A percentile compares a stretch with the other conserved stretches of the same genome.
Evolutionary conservation across 2,329 filamentous ascomycete species (phyloP).

Genomic region (Arthrocladium fulminans): DNA sequence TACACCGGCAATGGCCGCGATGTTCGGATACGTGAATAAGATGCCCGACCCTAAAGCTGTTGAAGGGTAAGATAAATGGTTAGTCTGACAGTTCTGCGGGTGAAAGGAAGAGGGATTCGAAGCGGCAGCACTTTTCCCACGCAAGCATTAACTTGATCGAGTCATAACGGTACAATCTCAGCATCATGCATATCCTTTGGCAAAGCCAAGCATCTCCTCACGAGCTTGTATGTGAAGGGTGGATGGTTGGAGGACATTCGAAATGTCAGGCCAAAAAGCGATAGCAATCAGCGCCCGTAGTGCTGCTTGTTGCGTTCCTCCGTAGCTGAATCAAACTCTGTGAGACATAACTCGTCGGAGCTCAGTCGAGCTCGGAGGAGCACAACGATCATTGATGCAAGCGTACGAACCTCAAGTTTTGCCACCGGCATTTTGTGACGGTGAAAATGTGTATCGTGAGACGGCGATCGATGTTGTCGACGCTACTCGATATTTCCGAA

Average conservation of each 20-base stretch:
- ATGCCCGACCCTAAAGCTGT: constrained; percentile 75
- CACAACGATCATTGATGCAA: constrained; percentile 19
- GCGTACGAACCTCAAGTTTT: constrained; percentile 23
- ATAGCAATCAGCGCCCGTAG: constrained; percentile 69
- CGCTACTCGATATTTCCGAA: neutral
- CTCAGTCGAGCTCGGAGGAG: neutral
- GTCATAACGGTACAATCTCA: constrained; percentile 93
- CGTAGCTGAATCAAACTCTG: constrained; percentile 4
- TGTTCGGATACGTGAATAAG: constrained; percentile 71
- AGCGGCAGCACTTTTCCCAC: constrained; percentile 96
- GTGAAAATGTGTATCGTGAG: neutral
- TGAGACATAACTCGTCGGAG: neutral
- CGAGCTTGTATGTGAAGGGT: constrained; percentile 35
- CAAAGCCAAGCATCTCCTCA: constrained; percentile 24
- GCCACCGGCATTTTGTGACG: neutral
- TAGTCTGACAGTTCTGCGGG: constrained; percentile 15
- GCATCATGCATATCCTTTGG: constrained; percentile 49
- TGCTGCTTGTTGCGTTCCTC: constrained; percentile 49
- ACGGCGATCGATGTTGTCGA: neutral
- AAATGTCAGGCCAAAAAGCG: constrained; percentile 1
- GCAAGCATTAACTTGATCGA: constrained; percentile 99
- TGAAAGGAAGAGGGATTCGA: constrained; percentile 38
- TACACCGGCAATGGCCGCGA: constrained; percentile 68
- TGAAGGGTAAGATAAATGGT: constrained; percentile 30
- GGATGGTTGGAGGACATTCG: constrained; percentile 33